phyloP scores from a whole-genome alignment of 2,329 filamentous ascomycete genomes.

The Colletotrichum sublineola region DNA sequence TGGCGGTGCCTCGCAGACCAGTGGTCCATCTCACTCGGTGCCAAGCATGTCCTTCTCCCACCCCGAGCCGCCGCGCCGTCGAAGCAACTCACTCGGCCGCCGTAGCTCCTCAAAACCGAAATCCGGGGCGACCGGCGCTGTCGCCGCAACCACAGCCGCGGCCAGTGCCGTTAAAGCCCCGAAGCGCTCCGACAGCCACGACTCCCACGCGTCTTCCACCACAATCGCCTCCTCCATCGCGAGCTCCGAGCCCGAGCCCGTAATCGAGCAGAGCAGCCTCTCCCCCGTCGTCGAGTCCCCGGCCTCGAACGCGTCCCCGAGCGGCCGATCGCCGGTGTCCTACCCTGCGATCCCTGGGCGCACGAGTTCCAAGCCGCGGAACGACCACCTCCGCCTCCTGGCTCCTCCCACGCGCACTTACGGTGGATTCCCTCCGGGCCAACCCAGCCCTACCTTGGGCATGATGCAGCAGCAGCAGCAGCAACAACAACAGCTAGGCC shows the following conservation, averaged over 20 bases:
- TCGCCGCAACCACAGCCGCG: not conserved
- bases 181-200: conserved; percentile 38
- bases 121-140: conserved; percentile 33
- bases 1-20: conserved; percentile 22
- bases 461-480: conserved; percentile 45
- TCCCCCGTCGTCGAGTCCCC: conserved; percentile 66
- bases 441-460: conserved; percentile 60
- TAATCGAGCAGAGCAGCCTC: conserved; percentile 51
- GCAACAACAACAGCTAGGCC: conserved; percentile 37
- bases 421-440: conserved; percentile 53
- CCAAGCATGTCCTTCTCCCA: conserved; percentile 44
- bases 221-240: conserved; percentile 53
- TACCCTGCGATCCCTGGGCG: conserved; percentile 50
- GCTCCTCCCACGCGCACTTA: conserved; percentile 53
- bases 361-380: conserved; percentile 33
- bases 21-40: conserved; percentile 42
- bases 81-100: conserved; percentile 40
- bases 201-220: conserved; percentile 50
- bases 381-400: conserved; percentile 48
- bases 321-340: conserved; percentile 50
- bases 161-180: conserved; percentile 11
- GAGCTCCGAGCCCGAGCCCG: conserved; percentile 42
- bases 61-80: conserved; percentile 41
- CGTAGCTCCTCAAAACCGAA: conserved; percentile 30
- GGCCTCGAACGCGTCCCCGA: conserved; percentile 44